Evolutionary conservation across 1,284 basidiomycete species (phyloP).

Genomic region (Sporisorium scitamineum): DNA sequence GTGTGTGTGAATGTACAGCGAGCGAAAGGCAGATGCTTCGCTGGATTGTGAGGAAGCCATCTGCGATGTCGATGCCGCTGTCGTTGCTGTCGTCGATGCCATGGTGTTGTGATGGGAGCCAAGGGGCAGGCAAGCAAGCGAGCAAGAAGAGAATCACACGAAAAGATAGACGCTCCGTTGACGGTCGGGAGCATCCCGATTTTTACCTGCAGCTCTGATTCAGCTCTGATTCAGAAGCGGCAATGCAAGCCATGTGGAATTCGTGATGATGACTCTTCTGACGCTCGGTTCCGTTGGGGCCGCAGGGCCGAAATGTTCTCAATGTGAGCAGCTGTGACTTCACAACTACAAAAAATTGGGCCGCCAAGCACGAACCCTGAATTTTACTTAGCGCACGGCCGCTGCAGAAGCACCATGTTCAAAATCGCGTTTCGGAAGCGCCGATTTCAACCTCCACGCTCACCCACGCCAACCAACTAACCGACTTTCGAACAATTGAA

Average conservation of each 20-base stretch:
- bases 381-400: not conserved
- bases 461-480: not conserved
- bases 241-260: constrained; percentile 23
- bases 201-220: not conserved
- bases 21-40: constrained; percentile 11
- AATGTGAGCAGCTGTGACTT: not conserved
- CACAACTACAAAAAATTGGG: not conserved
- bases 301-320: not conserved
- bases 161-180: not conserved
- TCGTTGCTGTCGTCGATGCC: not conserved
- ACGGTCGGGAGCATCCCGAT: not conserved
- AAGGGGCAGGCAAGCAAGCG: not conserved
- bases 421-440: not conserved
- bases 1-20: constrained; percentile 61
- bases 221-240: constrained; percentile 1
- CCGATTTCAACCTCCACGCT: constrained; percentile 6
- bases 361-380: too few relatives aligned
- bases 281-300: constrained; percentile 18
- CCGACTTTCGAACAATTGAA: not conserved
- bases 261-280: not conserved
- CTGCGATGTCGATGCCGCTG: not conserved
- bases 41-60: not conserved
- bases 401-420: constrained; percentile 9
- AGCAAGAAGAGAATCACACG: not conserved
- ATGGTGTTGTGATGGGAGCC: not conserved